Evolutionary conservation across 192 early-diverging fungal genomes (phyloP).

Genomic region (Coemansia sp.): DNA sequence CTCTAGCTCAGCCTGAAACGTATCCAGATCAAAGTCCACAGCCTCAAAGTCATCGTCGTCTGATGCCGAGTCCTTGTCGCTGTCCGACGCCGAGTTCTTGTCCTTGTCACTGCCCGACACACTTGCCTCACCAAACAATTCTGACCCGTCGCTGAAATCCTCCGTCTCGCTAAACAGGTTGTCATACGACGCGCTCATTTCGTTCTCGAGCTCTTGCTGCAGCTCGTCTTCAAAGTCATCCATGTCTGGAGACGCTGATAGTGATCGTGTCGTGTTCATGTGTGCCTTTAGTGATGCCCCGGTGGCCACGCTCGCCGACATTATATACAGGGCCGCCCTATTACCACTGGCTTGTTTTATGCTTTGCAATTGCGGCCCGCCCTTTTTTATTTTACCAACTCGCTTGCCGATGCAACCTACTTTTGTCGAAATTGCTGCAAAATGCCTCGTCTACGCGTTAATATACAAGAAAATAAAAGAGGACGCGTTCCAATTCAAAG

Average conservation of each 20-base stretch:
- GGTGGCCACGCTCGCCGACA: slow-evolving; percentile 50
- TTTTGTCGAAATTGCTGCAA: not conserved
- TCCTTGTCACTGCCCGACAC: slow-evolving; percentile 20
- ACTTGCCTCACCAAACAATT: slow-evolving; percentile 42
- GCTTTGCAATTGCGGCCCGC: not conserved
- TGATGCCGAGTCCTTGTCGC: slow-evolving; percentile 45
- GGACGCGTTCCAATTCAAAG: slow-evolving; percentile 10
- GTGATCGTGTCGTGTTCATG: slow-evolving; percentile 28
- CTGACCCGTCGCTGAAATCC: slow-evolving; percentile 12
- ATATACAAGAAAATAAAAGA: slow-evolving; percentile 1
- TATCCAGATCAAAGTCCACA: slow-evolving; percentile 38
- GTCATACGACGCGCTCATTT: slow-evolving; percentile 51
- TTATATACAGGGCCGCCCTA: slow-evolving; percentile 20
- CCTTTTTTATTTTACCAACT: not conserved
- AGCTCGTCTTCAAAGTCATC: slow-evolving; percentile 53
- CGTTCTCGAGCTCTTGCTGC: slow-evolving; percentile 53
- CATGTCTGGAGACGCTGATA: slow-evolving; percentile 23
- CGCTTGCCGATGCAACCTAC: not conserved
- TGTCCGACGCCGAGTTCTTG: slow-evolving; percentile 29
- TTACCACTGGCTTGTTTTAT: not conserved
- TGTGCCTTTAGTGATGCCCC: slow-evolving; percentile 36
- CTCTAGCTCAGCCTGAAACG: slow-evolving; percentile 27
- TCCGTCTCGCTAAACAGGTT: slow-evolving; percentile 35
- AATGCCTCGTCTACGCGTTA: slow-evolving; percentile 2
- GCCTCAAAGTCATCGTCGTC: slow-evolving; percentile 55